Evolutionary conservation across 1,284 basidiomycete species (phyloP), one percentile per base, ranked within the genome.

Genomic region (Tylopilus sp.): DNA sequence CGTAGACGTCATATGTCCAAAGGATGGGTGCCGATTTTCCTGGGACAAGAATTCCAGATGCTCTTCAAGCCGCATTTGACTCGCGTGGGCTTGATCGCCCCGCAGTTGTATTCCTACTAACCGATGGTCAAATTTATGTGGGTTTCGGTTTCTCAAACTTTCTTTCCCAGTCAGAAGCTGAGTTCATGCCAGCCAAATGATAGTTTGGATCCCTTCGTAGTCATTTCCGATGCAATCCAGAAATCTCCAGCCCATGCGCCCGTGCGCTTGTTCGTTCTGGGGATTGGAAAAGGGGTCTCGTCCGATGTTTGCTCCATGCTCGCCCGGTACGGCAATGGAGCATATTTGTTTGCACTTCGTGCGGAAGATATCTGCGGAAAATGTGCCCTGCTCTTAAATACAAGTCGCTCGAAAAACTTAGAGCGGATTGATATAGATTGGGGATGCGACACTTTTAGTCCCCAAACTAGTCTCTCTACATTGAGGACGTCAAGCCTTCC

Each of bases 191-290:
- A 86, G 84, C 67, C 0, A 1, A n/a, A 16, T 73, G 53, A 65
- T 67, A 0, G 0, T 0, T 66, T 77, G 16, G 57, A 63, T 1
- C 72, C 80, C 5, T 68, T 72, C 7, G 51, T 53, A 0, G 63
- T 77, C 8, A 79, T 86, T 22, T 66, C 72, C 5, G 64, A 64
- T 2, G 80, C 78, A 39, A 77, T 84, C 9, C 62, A 38, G 5
- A 62, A 60, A 38, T 69, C 70, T 22, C 62, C 67, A 22, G 61
- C 64, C 0, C 56, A 72, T 3, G 78, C 81, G 0, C 80, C 78
- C 13, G 65, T 86, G 4, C 85, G 86, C 15, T 79, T 89, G 1
- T 90, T 88, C 62, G 81, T 82, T 7, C 80, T 90, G 2, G 89
- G 88, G 0, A 87, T 90, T n/a, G 88, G 89, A 15, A 59, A 74